Evolutionary conservation across 2,329 filamentous ascomycete species (phyloP), one percentile per base, ranked within the genome.

Genomic region (Arthrobotrys iridis): DNA sequence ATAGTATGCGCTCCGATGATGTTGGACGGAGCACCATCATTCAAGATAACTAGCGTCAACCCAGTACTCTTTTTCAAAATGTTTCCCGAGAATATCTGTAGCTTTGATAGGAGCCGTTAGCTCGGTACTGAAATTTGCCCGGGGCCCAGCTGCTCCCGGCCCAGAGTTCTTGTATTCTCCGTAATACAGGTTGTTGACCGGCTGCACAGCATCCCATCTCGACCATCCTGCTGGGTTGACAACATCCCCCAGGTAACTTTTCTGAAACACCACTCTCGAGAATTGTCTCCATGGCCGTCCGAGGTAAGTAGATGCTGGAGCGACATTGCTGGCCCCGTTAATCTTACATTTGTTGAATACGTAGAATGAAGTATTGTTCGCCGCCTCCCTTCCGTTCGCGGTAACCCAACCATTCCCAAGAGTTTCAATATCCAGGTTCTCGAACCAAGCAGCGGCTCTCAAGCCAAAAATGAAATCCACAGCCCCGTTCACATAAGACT

Each of bases 131-230:
- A 72, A 72, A 41, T 65, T 72, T 7, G 67, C 87, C 52, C 88
- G 82, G 0, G 82, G 83, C 0, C 87, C 87, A 15, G 81, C 80
- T 1, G 88, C 83, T 1, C 89, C 88, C 20, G 82, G 79, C 0
- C 89, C 89, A 0, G 83, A 84, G 80, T 90, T 90, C n/a, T 78
- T 81, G 79, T 86, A 90, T 82, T 90, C 89, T 10, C 82, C 86
- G 76, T 87, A 90, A 22, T 82, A 80, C 0, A 89, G 85, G 48
- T 86, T 81, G 33, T 82, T 83, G 30, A 84, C 83, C n/a, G 83
- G 79, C 52, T 85, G 82, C 1, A 82, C 82, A 1, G 77, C 81
- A 67, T 84, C 84, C 88, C 88, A 90, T 28, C 82, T 79, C 1
- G 78, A 80, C 88, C 89, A 90, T 0, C 88, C 89, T 0, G 85